Conservation (phyloP, 805 yeast genomes). For the Candida ponderosae region DNA sequence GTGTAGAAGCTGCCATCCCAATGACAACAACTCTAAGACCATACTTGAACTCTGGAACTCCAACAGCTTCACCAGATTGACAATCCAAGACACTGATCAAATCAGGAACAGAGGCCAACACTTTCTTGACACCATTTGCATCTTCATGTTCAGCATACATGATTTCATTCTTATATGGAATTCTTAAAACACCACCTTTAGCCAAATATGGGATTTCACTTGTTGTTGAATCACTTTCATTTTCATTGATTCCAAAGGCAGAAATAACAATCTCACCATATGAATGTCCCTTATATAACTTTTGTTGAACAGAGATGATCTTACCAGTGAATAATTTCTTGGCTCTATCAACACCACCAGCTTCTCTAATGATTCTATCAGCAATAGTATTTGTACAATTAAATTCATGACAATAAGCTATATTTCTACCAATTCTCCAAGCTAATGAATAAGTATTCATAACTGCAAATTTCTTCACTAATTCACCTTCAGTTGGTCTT, state of each 20-base stretch:
- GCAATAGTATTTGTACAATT: conserved; percentile 20
- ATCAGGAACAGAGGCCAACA: conserved; percentile 32
- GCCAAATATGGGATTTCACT: not conserved
- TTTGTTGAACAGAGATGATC: conserved; percentile 30
- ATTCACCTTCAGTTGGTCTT: conserved; percentile 12
- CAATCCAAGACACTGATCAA: conserved; percentile 29
- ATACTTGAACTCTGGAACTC: conserved; percentile 20
- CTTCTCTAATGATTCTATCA: conserved; percentile 25
- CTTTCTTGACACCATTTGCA: conserved; percentile 11
- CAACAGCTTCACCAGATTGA: conserved; percentile 20
- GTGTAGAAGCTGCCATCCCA: too few relatives aligned
- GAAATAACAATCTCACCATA: conserved; percentile 32
- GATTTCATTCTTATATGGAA: conserved; percentile 39
- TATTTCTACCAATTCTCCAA: conserved; percentile 34
- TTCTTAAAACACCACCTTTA: conserved; percentile 12
- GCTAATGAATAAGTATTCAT: conserved; percentile 26
- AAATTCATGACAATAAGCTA: conserved; percentile 4
- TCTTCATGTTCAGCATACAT: conserved; percentile 21
- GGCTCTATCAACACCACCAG: conserved; percentile 23
- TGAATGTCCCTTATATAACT: conserved; percentile 29
- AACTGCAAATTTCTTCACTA: conserved; percentile 20
- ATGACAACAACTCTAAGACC: conserved; percentile 17
- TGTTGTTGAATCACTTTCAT: not conserved
- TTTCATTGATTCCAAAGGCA: conserved; percentile 1
- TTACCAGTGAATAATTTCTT: conserved; percentile 28